Evolutionary conservation across 2,329 filamentous ascomycete genomes (phyloP).

Genomic region (Fusarium nurragi): DNA sequence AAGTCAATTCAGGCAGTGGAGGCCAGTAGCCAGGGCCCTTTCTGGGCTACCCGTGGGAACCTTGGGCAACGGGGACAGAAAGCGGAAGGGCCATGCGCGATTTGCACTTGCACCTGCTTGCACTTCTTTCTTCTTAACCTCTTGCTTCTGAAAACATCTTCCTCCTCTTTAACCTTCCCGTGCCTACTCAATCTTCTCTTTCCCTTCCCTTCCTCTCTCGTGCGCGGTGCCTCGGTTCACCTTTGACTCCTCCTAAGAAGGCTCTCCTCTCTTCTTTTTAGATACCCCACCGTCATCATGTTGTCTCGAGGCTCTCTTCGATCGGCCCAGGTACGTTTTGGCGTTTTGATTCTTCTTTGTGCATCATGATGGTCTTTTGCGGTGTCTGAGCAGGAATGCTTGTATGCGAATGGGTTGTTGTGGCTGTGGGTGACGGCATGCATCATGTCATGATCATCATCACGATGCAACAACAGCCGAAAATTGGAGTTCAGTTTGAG

Average conservation of each 20-base stretch:
- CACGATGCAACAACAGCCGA: conserved; percentile 6
- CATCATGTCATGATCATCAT: conserved; percentile 37
- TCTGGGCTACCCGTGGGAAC: neutral
- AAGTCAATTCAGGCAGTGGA: conserved; percentile 18
- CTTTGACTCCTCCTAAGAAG: conserved; percentile 17
- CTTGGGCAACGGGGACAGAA: conserved; percentile 23
- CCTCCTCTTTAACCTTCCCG: neutral
- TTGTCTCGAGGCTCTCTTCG: conserved; percentile 66
- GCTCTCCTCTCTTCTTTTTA: conserved; percentile 33
- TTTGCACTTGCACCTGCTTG: conserved; percentile 29
- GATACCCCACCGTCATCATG: conserved; percentile 55
- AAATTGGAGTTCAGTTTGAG: conserved; percentile 1
- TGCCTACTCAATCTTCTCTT: neutral
- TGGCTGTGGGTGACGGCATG: conserved; percentile 6
- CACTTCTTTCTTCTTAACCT: conserved; percentile 25
- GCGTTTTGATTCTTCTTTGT: neutral
- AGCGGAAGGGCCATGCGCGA: conserved; percentile 37
- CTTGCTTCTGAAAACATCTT: conserved; percentile 12
- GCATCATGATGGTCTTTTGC: conserved; percentile 13
- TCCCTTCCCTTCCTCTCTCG: conserved; percentile 13
- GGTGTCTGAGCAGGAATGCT: neutral
- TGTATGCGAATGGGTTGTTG: neutral
- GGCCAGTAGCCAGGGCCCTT: conserved; percentile 9
- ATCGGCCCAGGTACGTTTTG: conserved; percentile 63
- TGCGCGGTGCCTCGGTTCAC: conserved; percentile 21